Conservation (phyloP, 345 rosid species). For the Bretschneidera sinensis region DNA sequence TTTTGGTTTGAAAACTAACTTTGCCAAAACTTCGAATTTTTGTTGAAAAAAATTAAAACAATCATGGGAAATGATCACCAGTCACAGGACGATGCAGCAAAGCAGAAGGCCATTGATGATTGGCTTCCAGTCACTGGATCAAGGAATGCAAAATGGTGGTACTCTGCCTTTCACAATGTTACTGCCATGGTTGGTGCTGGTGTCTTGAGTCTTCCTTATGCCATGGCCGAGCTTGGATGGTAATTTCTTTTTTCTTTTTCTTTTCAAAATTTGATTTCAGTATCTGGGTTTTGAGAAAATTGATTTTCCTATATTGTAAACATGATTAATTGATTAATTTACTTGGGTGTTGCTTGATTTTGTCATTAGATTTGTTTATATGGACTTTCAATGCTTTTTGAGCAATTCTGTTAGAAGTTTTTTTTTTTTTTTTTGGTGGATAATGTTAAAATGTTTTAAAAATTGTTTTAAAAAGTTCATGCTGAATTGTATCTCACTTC, state of each 20-base stretch:
- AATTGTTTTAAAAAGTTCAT: no score
- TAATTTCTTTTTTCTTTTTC: slow-evolving; percentile 15
- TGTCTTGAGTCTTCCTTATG: slow-evolving; percentile 82
- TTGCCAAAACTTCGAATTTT: not conserved
- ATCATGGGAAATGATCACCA: slow-evolving; percentile 6
- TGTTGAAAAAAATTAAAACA: not conserved
- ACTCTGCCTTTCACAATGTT: slow-evolving; percentile 83
- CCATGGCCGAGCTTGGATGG: slow-evolving; percentile 86
- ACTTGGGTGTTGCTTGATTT: no score
- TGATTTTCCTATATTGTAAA: no score
- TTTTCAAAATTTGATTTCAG: not conserved
- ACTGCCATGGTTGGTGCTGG: slow-evolving; percentile 95
- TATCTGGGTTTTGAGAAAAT: not conserved
- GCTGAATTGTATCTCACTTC: no score
- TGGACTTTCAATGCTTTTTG: no score
- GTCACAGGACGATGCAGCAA: not conserved
- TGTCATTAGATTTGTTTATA: no score
- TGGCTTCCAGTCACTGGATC: slow-evolving; percentile 77
- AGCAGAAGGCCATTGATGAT: slow-evolving; percentile 41
- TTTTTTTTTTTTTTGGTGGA: no score
- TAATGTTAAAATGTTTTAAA: no score
- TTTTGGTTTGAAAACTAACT: no score
- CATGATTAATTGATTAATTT: no score
- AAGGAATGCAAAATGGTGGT: slow-evolving; percentile 88
- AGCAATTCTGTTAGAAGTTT: no score